Base-by-base conservation (phyloP, 768 basidiomycete genomes). In the Amanita phalloides region DNA sequence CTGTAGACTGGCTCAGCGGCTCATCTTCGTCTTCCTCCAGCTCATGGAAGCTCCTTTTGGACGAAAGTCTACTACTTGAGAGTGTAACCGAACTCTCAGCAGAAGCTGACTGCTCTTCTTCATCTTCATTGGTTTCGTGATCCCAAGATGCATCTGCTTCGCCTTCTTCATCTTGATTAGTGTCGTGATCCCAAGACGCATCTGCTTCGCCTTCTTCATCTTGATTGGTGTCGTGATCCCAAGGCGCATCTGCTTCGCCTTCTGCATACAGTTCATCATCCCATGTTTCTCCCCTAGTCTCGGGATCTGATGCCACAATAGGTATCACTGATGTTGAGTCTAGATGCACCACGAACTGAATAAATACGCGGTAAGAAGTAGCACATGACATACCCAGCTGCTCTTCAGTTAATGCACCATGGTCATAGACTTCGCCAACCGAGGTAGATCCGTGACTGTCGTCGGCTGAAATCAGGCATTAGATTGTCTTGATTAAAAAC, bases 1-100 rank as follows among this genome's bases (percentile, higher is more conserved):
- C 76, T 58, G 79, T 76, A 53, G 78, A 77, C 54, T 61, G 61
- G 26, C 62, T 63, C 49, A 60, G 55, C 51, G 64, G 57, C 23
- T 63, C 63, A 37, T 65, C 67, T 36, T 60, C 65, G 28, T 67
- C 66, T 26, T 65, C 59, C 11, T 69, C 71, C 32, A 57, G 53
- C 48, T 74, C 76, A 53, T 77, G 74, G 53, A 77, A 70, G 51
- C 76, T 76, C 37, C 80, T 73, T 64, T 84, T 84, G 11, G 79
- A 79, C 37, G 76, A 51, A 13, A 51, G 68, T 58, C 68, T 77
- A 59, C 68, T 77, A 59, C 79, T 81, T 10, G 78, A 79, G 46
- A 82, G 64, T 1, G 80, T 79, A 45, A 71, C 65, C 14, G 76
- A 81, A 43, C 75, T 82, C 51, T 77, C 66, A 53, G 73, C 74